Evolutionary conservation across 1,139 yeast genomes (phyloP), one percentile per base, ranked within the genome.

Genomic region (Wickerhamomyces sp.): DNA sequence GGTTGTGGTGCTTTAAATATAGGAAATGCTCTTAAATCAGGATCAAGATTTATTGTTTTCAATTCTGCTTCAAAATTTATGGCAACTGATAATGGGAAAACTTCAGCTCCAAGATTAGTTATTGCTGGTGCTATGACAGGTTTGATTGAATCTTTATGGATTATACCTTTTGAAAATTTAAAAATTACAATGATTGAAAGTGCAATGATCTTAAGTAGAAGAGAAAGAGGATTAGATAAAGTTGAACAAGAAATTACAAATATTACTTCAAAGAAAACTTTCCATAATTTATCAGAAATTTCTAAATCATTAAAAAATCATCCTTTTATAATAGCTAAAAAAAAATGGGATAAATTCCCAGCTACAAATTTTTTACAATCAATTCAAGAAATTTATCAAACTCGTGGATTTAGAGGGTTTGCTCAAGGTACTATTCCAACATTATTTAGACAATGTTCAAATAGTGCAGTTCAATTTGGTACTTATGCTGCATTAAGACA

Each of bases 91-190:
- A 64, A 66, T 38, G 77, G 77, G 27, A 75, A 76, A 50, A 73
- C 86, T 1, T 72, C 82, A 14, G 90, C 91, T 4, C 87, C 90
- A 10, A 66, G 87, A 52, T 74, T 85, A 42, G 84, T 84, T 10
- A 80, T 87, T 49, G 97, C 97, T 3, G 97, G 96, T 7, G 76
- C 84, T 43, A 77, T 89, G 71, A 86, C 96, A 10, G 98, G 94
- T 7, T 73, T 83, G 47, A 68, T 82, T 44, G 99, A 93, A 64
- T 82, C 95, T 7, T 57, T 89, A 38, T 78, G 90, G 72, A 78
- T 93, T 31, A 86, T 93, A 27, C 99, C 99, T 0, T 91, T 93
- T 65, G 99, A 93, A 59, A 87, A 83, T 60, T 75, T 90, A 55
- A 90, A 91, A 62, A 84, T 88, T 7, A 76, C 89, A 13, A 83